Base-by-base conservation (phyloP, 495 filamentous ascomycete genomes). In the Thozetella sp. region DNA sequence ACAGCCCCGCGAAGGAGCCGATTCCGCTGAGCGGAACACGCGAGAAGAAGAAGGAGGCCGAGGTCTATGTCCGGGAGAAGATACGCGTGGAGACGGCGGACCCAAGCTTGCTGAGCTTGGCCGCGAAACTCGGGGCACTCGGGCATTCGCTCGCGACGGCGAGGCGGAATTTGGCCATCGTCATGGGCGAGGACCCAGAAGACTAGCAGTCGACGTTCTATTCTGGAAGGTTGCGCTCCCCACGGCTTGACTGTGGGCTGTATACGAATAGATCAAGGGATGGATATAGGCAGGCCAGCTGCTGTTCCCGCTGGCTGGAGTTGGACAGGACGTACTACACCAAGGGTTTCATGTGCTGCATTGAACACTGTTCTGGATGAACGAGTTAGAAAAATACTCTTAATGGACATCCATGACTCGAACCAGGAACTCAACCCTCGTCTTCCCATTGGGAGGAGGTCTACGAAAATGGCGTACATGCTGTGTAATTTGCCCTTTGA, bases 21-120 rank as follows among this genome's bases (percentile, higher is more conserved):
- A 19, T 4, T 10, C 45, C 37, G 50, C 22, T 37, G 46, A 26
- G 19, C 30, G 37, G 48, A 52, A 25, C 56, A 52, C 6, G 25
- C 56, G 11, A 50, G 24, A 54, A 0, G 11, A 60, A 17, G 22
- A 59, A 58, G 13, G 48, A 64, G 40, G 72, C 74, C 19, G 89
- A 93, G 50, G 93, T 97, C 0, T 86, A 82, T 46, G 96, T 99
- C 20, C 87, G 83, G 61, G 95, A 98, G 66, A 97, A 97, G 72
- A 84, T 99, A 11, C 83, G 86, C 25, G 91, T 98, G 4, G 95
- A 97, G 76, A 93, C 87, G 57, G 91, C 93, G 56, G 95, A 99
- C 68, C 96, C 95, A 26, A 92, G 87, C 68, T 63, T 99, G 61
- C 84, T 99, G 76, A 86, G 89, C n/a, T 80, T 93, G 17, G 88